Base-by-base conservation (phyloP, 1,284 basidiomycete species). In the Irpex lacteus region DNA sequence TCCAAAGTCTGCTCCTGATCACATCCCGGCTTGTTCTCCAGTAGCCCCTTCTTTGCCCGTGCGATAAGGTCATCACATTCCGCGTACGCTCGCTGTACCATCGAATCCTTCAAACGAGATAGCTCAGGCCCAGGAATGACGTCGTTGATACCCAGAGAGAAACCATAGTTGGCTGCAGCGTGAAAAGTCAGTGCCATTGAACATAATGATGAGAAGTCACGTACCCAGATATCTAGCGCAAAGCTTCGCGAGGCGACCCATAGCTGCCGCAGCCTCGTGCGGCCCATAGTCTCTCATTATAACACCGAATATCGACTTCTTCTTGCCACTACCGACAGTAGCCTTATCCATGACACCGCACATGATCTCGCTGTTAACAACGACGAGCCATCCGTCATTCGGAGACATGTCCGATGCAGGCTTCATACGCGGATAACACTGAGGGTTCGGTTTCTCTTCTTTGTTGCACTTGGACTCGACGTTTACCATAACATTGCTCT, bases 321-420 rank as follows among this genome's bases (percentile, higher is more conserved):
- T 99, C 85, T 99, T 99, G 62, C 98, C 98, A 72, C 95, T 94
- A 64, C 98, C 98, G 4, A 99, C 94, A 0, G 96, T 98, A 19
- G 94, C 94, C 81, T 99, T 99, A 81, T 99, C 98, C 87, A 99
- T 98, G 7, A 97, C 94, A 59, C 98, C 98, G 73, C 97, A 98
- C 95, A 99, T 98, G 73, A 99, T 96, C 78, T 99, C 96, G 74
- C 94, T 96, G 76, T 99, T 99, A 67, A 96, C 89, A 62, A 99
- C 91, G 64, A 99, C 98, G 37, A 99, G 86, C 89, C 95, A 99
- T 1, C 97, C 97, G 72, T 99, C 98, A 74, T 99, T 99, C 0
- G 97, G 96, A 8, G 94, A 93, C 80, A 99, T 85, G 74, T 99
- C 98, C 13, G 88, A 85, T 11, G 83, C 83, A 3, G 85, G 84